Conservation (phyloP, 2,329 filamentous ascomycete genomes). For the Purpureocillium lavendulum region DNA sequence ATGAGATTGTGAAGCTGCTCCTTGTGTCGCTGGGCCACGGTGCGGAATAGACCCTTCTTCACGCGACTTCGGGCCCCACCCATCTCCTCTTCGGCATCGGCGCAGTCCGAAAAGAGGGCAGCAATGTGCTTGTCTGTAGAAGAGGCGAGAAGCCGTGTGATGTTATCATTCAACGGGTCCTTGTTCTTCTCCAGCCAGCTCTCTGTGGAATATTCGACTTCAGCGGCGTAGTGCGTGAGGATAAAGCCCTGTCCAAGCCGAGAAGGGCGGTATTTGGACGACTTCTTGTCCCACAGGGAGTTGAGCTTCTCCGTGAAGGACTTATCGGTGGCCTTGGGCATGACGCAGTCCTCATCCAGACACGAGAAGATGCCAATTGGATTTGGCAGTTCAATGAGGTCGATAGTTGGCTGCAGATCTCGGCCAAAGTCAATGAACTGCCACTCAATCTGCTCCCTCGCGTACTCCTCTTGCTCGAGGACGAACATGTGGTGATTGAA, state of each 20-base stretch:
- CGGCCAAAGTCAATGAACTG: slow-evolving; percentile 99
- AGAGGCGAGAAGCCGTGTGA: slow-evolving; percentile 76
- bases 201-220: slow-evolving; percentile 93
- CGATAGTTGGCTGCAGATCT: slow-evolving; percentile 94
- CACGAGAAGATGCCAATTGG: slow-evolving; percentile 99
- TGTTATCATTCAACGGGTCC: slow-evolving; percentile 93
- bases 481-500: slow-evolving; percentile 99
- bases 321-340: slow-evolving; percentile 97
- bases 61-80: slow-evolving; percentile 68
- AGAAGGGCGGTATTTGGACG: slow-evolving; percentile 82
- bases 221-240: slow-evolving; percentile 93
- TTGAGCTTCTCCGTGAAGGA: slow-evolving; percentile 98
- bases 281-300: slow-evolving; percentile 92
- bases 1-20: slow-evolving; percentile 97
- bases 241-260: slow-evolving; percentile 87
- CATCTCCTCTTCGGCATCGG: slow-evolving; percentile 66
- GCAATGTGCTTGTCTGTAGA: slow-evolving; percentile 81
- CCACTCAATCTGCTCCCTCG: slow-evolving; percentile 96
- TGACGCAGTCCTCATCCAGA: slow-evolving; percentile 93
- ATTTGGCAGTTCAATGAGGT: slow-evolving; percentile 91
- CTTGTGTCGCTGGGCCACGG: slow-evolving; percentile 93
- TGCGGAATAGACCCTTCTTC: slow-evolving; percentile 95
- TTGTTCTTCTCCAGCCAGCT: slow-evolving; percentile 99
- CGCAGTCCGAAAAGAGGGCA: slow-evolving; percentile 79
- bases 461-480: slow-evolving; percentile 95